A percentile compares a stretch with the other conserved stretches of the same genome.
Conservation (phyloP, 2,329 filamentous ascomycete species). For the Aplosporella prunicola region DNA sequence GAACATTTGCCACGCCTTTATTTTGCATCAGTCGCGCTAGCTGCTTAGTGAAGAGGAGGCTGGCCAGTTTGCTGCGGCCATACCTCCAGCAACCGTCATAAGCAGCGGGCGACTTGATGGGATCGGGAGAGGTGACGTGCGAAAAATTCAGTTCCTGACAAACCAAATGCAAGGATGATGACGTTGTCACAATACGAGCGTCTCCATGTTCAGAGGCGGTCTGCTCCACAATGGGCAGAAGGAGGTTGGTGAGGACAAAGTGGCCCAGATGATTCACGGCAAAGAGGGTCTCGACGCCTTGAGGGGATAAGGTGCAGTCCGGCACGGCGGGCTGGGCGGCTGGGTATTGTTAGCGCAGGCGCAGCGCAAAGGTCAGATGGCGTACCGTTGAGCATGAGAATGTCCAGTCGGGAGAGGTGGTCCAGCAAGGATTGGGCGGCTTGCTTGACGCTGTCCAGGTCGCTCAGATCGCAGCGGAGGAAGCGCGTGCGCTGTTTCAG, state of each 20-base stretch:
- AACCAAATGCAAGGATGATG: slow-evolving; percentile 20
- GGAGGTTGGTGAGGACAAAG: slow-evolving; percentile 14
- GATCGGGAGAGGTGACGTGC: slow-evolving; percentile 16
- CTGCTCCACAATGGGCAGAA: slow-evolving; percentile 11
- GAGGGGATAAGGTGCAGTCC: slow-evolving; percentile 18
- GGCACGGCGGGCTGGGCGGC: slow-evolving; percentile 15
- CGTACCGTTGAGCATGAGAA: slow-evolving; percentile 17
- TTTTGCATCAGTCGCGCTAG: slow-evolving; percentile 18
- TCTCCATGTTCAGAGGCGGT: slow-evolving; percentile 7
- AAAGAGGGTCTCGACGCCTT: slow-evolving; percentile 14
- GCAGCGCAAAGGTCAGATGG: not conserved
- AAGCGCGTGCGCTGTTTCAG: slow-evolving; percentile 17
- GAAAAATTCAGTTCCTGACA: slow-evolving; percentile 21
- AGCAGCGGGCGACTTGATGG: slow-evolving; percentile 14
- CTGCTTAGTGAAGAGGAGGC: slow-evolving; percentile 25
- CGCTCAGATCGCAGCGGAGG: slow-evolving; percentile 23
- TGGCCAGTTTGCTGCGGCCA: slow-evolving; percentile 24
- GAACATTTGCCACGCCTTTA: slow-evolving; percentile 18
- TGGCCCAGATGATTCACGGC: slow-evolving; percentile 16
- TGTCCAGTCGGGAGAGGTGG: slow-evolving; percentile 20
- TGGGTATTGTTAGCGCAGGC: not conserved
- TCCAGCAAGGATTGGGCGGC: slow-evolving; percentile 17
- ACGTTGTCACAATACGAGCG: slow-evolving; percentile 14
- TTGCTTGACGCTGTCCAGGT: slow-evolving; percentile 18
- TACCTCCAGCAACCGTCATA: slow-evolving; percentile 24